A percentile compares a stretch with the other conserved stretches of the same genome.
phyloP scores from a whole-genome alignment of 2,329 filamentous ascomycete species.

The Mycogone perniciosa region DNA sequence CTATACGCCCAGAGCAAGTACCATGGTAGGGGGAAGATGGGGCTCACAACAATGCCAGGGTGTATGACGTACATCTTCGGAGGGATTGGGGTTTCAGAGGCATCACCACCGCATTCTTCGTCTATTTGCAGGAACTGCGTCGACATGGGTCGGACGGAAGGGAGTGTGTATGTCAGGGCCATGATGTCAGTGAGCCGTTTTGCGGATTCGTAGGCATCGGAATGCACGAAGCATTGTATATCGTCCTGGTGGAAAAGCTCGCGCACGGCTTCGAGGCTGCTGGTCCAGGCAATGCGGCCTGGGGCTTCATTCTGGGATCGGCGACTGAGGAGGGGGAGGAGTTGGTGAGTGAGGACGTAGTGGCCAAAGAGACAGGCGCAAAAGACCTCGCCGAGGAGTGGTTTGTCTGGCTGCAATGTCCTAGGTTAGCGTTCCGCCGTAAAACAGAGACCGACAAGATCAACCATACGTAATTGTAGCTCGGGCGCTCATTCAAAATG shows the following conservation, averaged over 20 bases:
- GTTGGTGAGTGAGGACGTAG: slow-evolving; percentile 77
- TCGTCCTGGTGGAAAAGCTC: slow-evolving; percentile 58
- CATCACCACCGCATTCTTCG: slow-evolving; percentile 13
- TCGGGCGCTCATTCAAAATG: slow-evolving; percentile 35
- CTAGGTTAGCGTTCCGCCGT: neutral
- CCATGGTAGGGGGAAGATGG: slow-evolving; percentile 67
- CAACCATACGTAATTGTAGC: slow-evolving; percentile 28
- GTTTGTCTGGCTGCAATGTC: slow-evolving; percentile 41
- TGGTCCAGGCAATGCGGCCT: slow-evolving; percentile 79
- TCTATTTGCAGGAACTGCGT: slow-evolving; percentile 46
- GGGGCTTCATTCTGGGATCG: slow-evolving; percentile 32
- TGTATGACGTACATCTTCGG: slow-evolving; percentile 74
- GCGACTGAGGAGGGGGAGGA: slow-evolving; percentile 65
- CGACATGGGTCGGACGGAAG: slow-evolving; percentile 53
- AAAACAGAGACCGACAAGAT: neutral
- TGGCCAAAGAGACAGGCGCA: slow-evolving; percentile 93
- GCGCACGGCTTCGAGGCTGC: slow-evolving; percentile 64
- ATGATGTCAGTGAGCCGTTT: slow-evolving; percentile 86
- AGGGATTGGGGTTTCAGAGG: slow-evolving; percentile 19
- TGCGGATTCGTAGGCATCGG: slow-evolving; percentile 71
- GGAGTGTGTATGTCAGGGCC: slow-evolving; percentile 64
- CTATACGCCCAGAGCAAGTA: slow-evolving; percentile 66
- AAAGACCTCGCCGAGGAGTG: slow-evolving; percentile 73
- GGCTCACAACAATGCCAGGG: slow-evolving; percentile 79
- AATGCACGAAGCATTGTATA: slow-evolving; percentile 62